A percentile compares a stretch with the other conserved stretches of the same genome.
Conservation (phyloP, 345 rosid genomes). For the Mangifera indica region DNA sequence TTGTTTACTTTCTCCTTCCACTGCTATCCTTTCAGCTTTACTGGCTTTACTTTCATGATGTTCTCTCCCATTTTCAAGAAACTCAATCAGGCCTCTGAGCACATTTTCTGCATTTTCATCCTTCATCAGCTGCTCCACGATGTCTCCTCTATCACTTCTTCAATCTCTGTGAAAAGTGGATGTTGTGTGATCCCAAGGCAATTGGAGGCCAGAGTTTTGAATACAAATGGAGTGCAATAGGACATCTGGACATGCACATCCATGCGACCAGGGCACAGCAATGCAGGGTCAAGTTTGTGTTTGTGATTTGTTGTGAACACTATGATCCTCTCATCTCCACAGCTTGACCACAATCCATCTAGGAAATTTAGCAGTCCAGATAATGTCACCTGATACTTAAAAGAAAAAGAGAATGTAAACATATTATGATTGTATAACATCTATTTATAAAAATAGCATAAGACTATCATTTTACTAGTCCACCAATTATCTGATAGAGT, state of each 20-base stretch:
- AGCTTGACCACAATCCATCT: slow-evolving; percentile 39
- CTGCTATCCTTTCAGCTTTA: not conserved
- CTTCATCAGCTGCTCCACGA: slow-evolving; percentile 31
- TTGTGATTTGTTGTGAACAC: slow-evolving; percentile 36
- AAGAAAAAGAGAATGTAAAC: not conserved
- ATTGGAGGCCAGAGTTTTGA: slow-evolving; percentile 25
- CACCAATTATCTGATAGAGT: no score
- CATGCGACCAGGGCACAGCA: slow-evolving; percentile 29
- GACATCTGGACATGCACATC: slow-evolving; percentile 30
- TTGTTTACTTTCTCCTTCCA: not conserved
- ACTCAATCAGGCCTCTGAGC: slow-evolving; percentile 23
- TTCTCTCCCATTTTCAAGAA: slow-evolving; percentile 18
- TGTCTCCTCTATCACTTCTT: slow-evolving; percentile 24
- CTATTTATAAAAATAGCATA: no score
- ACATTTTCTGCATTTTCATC: slow-evolving; percentile 20
- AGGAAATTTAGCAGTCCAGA: slow-evolving; percentile 34
- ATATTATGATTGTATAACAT: not conserved
- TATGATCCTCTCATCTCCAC: slow-evolving; percentile 37
- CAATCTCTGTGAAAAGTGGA: slow-evolving; percentile 14
- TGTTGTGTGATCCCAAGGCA: slow-evolving; percentile 19
- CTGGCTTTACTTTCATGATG: not conserved
- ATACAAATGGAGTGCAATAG: slow-evolving; percentile 26
- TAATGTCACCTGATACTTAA: slow-evolving; percentile 17
- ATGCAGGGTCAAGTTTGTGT: slow-evolving; percentile 29
- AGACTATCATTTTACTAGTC: no score